Evolutionary conservation across 164 flowering plant species (phyloP), one percentile per base, ranked within the genome.

Genomic region (Tetrastigma voinierianum): DNA sequence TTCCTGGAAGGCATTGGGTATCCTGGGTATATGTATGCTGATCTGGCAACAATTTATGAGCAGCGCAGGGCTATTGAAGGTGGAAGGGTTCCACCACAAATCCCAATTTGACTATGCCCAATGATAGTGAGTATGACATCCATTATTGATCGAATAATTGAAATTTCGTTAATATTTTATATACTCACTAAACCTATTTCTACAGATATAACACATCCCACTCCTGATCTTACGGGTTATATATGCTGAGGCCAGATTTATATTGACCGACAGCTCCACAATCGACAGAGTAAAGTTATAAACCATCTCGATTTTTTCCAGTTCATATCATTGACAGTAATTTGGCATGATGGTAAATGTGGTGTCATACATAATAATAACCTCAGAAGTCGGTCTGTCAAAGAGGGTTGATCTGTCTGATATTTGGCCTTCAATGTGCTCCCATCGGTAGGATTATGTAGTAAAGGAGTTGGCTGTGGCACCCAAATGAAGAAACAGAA

Each of bases 31-130:
- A 95, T 95, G 99, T 92, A 95, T 61, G 92, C 99, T 65, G 97
- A 92, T 87, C 82, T 92, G 69, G 99, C 99, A 12, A 86, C 94
- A 65, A 95, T 95, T 24, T 95, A 95, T 72, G 99, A 95, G 73
- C 93, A n/a, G 99, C 70, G 99, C 99, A 69, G 99, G 97, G 60
- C 87, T 75, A 95, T 95, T 74, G 96, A 92, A 84, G 99, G 99
- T 75, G 98, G 62, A 95, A 84, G 70, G 97, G 98, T 17, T 95
- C 99, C 74, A 92, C 92, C 99, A 1, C 99, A 95, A 66, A 95
- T 95, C 68, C 99, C 99, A 12, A 95, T 95, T 70, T 95, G 46
- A 95, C 98, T 53, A 95, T 92, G 99, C 99, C 99, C 8, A 95
- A 92, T 74, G 97, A 93, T 78, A 97, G 99, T 95, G 76, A 40